phyloP scores from a whole-genome alignment of 1,139 yeast genomes.

The Meyerozyma carpophila region DNA sequence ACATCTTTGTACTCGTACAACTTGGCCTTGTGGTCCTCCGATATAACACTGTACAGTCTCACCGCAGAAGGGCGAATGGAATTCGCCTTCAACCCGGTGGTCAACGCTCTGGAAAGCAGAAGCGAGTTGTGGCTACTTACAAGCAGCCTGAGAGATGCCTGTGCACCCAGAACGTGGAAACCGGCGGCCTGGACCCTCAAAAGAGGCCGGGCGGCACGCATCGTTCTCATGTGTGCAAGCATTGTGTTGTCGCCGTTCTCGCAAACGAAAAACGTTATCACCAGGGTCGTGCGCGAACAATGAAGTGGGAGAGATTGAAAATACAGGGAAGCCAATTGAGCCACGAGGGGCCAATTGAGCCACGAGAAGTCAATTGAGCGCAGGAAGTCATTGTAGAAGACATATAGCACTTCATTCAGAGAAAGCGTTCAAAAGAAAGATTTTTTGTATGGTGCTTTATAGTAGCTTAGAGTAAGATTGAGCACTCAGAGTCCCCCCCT shows the following conservation, averaged over 20 bases:
- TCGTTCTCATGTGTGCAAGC: neutral
- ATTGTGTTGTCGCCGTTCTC: neutral
- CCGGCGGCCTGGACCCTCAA: neutral
- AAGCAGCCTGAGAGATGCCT: neutral
- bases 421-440: no score
- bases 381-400: no score
- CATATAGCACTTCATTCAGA: neutral
- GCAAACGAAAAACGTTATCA: neutral
- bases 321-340: no score
- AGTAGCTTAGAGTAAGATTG: no score
- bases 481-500: no score
- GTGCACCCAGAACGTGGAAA: neutral
- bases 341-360: no score
- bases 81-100: neutral
- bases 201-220: neutral
- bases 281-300: neutral
- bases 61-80: neutral
- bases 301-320: no score
- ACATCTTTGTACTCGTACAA: constrained; percentile 52
- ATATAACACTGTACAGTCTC: neutral
- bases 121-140: neutral
- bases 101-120: neutral
- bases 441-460: no score
- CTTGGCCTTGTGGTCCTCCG: constrained; percentile 33
- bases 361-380: no score